Conservation (phyloP, 768 basidiomycete genomes). For the Hypsizygus marmoreus region DNA sequence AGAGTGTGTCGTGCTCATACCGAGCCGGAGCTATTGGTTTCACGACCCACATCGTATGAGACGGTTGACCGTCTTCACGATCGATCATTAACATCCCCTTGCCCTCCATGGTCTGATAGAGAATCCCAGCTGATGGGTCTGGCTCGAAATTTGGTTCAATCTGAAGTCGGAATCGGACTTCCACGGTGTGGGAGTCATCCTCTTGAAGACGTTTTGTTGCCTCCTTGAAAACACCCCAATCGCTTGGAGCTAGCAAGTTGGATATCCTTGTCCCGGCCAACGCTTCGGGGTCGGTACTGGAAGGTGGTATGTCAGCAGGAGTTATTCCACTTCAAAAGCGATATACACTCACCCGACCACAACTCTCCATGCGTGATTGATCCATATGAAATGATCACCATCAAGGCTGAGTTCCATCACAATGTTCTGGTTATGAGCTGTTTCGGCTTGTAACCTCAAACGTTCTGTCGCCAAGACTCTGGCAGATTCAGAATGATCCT, state of each 20-base stretch:
- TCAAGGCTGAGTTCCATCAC: conserved; percentile 94
- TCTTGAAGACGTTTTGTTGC: conserved; percentile 83
- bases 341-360: conserved; percentile 75
- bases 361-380: conserved; percentile 93
- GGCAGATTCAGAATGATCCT: conserved; percentile 70
- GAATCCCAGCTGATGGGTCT: conserved; percentile 52
- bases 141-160: conserved; percentile 63
- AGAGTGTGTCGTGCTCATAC: conserved; percentile 65
- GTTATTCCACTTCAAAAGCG: conserved; percentile 3
- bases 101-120: conserved; percentile 90
- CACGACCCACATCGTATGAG: conserved; percentile 98
- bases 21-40: conserved; percentile 77
- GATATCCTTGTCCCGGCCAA: conserved; percentile 82
- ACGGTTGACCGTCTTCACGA: conserved; percentile 81
- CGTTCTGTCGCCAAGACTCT: conserved; percentile 88
- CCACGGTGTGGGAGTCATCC: conserved; percentile 93
- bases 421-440: conserved; percentile 93
- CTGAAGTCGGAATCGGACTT: conserved; percentile 86
- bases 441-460: conserved; percentile 87
- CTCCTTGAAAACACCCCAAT: conserved; percentile 82
- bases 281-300: conserved; percentile 80
- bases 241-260: conserved; percentile 72
- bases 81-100: conserved; percentile 99
- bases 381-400: conserved; percentile 93
- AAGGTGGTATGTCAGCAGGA: conserved; percentile 18